These are phyloP conservation scores for Coemansia sp. DNA, from an alignment of 371 early-diverging fungal genomes.

Conservation along the genomic window DNA sequence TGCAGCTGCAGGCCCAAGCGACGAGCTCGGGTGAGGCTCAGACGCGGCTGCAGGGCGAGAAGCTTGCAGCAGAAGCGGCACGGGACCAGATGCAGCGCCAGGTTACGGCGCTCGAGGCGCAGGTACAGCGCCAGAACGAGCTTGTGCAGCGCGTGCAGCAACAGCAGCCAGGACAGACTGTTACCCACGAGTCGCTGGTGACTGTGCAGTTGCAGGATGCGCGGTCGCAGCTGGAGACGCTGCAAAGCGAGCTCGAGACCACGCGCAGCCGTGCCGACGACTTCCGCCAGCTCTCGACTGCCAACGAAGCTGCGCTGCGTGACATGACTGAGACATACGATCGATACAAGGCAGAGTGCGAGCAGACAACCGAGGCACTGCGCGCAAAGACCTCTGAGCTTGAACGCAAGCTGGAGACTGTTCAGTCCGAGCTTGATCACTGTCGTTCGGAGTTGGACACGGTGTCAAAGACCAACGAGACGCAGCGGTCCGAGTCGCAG, in stretches of 20 bases:
- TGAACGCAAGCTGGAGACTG: constrained; percentile 36
- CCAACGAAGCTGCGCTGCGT: constrained; percentile 54
- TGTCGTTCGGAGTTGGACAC: constrained; percentile 51
- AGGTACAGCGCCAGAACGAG: constrained; percentile 27
- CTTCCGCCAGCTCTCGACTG: constrained; percentile 56
- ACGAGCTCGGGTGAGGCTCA: constrained; percentile 9
- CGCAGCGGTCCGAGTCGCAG: constrained; percentile 55
- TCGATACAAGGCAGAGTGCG: constrained; percentile 52
- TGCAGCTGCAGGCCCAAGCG: constrained; percentile 21
- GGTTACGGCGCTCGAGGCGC: constrained; percentile 27
- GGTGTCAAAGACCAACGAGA: constrained; percentile 51
- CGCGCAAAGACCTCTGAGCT: constrained; percentile 31
- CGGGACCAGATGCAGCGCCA: constrained; percentile 26
- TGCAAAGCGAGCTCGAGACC: constrained; percentile 52
- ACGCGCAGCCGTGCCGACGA: constrained; percentile 54
- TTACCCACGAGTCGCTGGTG: constrained; percentile 31
- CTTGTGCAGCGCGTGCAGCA: constrained; percentile 25
- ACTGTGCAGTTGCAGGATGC: constrained; percentile 54
- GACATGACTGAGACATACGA: constrained; percentile 54
- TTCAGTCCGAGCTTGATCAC: constrained; percentile 8
- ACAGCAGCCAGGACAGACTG: constrained; percentile 14
- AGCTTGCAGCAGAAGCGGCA: constrained; percentile 16
- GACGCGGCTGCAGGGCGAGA: constrained; percentile 15
- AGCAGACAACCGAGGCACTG: constrained; percentile 42
- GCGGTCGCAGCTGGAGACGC: constrained; percentile 53